Evolutionary conservation across 805 yeast species (phyloP), one percentile per base, ranked within the genome.

Genomic region (Lachancea sp.): DNA sequence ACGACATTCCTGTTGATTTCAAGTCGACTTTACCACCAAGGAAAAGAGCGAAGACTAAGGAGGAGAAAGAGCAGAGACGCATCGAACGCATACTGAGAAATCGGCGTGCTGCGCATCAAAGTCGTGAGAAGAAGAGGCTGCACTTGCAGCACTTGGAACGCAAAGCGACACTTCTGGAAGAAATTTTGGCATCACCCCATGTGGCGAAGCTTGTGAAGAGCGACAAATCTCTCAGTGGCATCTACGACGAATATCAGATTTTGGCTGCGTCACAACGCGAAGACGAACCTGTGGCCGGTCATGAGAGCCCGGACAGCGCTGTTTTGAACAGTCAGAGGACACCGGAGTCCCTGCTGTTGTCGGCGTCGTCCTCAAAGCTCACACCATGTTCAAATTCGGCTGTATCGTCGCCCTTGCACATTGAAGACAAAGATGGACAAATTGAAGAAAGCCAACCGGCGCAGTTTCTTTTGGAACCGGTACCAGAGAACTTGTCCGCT

Each of bases 31-130:
- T 91, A 48, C 96, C 97, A 26, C 98, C 98, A 44, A 78, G 98
- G 53, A 93, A 93, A 72, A 79, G 98, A 56, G 98, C 99, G 6
- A 88, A 85, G 74, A 93, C 99, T 35, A 78, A 85, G 55, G 96
- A 90, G 68, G 98, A 91, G 69, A 93, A 91, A 70, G 98, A 93
- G 66, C 98, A 91, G 69, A 82, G 98, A 53, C 78, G 96, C 38
- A 80, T 90, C 44, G 98, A 93, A 68, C 74, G 99, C 42, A 90
- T 93, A 41, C 72, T 91, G 57, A 78, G 99, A 63, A 91, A 91
- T 67, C 79, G 98, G 60, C 84, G 91, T 62, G 98, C 98, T 13
- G 99, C 99, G 39, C 98, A 91, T 64, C 95, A 96, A 43, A 86
- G 96, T 25, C 78, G 99, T 54, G 99, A 93, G 62, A 90, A 91